Percentiles rank a stretch among this genome's conserved stretches.
phyloP scores from a whole-genome alignment of 306 rosid genomes.

The Vachellia pachyceras region DNA sequence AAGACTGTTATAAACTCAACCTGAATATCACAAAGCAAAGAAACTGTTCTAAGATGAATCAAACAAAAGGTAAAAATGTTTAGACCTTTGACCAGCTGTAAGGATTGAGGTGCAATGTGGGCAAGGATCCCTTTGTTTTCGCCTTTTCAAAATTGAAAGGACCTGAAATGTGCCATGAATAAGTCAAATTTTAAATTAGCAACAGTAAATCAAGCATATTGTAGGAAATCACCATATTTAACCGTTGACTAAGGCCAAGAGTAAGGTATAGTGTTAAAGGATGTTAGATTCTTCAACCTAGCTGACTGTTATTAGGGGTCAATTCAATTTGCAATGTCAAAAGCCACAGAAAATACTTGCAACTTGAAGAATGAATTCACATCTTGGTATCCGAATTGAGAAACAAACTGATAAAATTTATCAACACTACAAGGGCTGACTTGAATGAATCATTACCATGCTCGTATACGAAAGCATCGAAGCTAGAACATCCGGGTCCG shows the following conservation, averaged over 20 bases:
- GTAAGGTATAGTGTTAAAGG: neutral
- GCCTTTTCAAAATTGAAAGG: constrained; percentile 84
- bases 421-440: neutral
- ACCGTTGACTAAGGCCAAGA: neutral
- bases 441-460: constrained; percentile 63
- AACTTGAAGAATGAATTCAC: neutral
- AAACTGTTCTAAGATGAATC: neutral
- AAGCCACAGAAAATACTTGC: neutral
- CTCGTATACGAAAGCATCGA: constrained; percentile 89
- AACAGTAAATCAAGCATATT: neutral
- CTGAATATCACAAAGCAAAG: neutral
- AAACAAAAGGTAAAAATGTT: constrained; percentile 10
- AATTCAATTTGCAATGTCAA: neutral
- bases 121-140: constrained; percentile 57
- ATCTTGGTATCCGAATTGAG: neutral
- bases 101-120: constrained; percentile 79
- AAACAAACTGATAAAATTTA: neutral
- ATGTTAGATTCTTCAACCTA: neutral
- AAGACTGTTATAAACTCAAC: neutral
- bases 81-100: constrained; percentile 92
- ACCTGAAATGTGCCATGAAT: constrained; percentile 58
- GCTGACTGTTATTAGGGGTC: neutral
- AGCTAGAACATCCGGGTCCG: constrained; percentile 97
- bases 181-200: neutral
- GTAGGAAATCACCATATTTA: neutral